A percentile compares a stretch with the other conserved stretches of the same genome.
These are phyloP conservation scores for Ascoidea rubescens DNA, from an alignment of 805 yeast genomes.

Conservation along the genomic window DNA sequence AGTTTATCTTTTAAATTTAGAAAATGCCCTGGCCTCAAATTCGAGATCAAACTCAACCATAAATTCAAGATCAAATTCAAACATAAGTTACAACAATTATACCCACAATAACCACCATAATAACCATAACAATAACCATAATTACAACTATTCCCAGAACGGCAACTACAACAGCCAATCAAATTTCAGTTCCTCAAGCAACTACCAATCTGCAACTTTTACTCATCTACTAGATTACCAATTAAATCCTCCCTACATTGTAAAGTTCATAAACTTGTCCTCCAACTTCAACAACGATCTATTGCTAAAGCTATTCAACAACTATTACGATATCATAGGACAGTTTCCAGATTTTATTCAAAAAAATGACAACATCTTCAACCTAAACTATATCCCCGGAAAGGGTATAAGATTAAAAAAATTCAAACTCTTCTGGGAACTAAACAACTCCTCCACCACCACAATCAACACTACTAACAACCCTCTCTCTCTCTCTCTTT, in stretches of 20 bases:
- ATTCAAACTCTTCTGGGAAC: constrained; percentile 48
- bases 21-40: not conserved
- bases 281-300: constrained; percentile 25
- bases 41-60: not conserved
- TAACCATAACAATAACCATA: not conserved
- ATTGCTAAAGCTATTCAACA: constrained; percentile 7
- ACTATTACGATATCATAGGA: constrained; percentile 10
- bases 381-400: constrained; percentile 7
- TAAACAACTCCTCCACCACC: constrained; percentile 18
- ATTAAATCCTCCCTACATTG: constrained; percentile 47
- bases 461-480: constrained; percentile 8
- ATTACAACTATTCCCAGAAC: constrained; percentile 1
- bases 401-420: constrained; percentile 44
- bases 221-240: constrained; percentile 5
- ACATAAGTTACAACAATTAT: constrained; percentile 1
- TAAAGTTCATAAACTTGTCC: constrained; percentile 49
- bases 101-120: constrained; percentile 4
- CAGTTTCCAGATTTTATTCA: constrained; percentile 28
- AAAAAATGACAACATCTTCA: constrained; percentile 28
- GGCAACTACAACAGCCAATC: constrained; percentile 2
- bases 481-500: not conserved
- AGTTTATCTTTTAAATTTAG: not conserved
- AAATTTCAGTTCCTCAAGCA: not conserved
- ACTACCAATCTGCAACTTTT: not conserved
- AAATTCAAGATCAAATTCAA: not conserved